Evolutionary conservation across 805 yeast genomes (phyloP).

Genomic region (Saturnispora gosingensis): DNA sequence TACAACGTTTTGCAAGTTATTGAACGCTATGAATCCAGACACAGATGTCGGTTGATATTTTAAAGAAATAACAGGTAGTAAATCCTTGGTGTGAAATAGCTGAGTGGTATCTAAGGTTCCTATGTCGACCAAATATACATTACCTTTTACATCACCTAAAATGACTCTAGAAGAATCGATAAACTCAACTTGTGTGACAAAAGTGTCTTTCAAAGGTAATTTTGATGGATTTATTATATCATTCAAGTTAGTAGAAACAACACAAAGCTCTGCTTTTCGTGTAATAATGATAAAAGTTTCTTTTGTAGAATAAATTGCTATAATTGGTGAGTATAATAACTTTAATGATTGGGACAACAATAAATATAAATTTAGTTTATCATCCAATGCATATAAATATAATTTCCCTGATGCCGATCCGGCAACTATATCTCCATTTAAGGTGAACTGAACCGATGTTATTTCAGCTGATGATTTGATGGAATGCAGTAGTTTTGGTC

Average conservation of each 20-base stretch:
- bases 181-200: conserved; percentile 13
- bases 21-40: conserved; percentile 3
- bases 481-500: conserved; percentile 8
- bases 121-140: conserved; percentile 7
- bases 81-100: conserved; percentile 5
- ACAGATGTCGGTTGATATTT: neutral
- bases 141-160: conserved; percentile 20
- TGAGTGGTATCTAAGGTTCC: neutral
- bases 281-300: conserved; percentile 20
- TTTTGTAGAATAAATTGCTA: conserved; percentile 19
- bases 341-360: neutral
- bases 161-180: conserved; percentile 16
- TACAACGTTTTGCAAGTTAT: neutral
- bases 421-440: conserved; percentile 34
- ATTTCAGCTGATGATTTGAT: conserved; percentile 35
- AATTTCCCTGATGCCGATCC: conserved; percentile 43
- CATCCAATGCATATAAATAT: conserved; percentile 28
- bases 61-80: conserved; percentile 9
- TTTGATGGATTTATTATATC: conserved; percentile 6
- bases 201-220: conserved; percentile 8
- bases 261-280: conserved; percentile 15
- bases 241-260: conserved; percentile 19
- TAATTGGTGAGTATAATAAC: conserved; percentile 13
- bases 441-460: conserved; percentile 29
- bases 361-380: neutral